Base-by-base conservation (phyloP, 2,329 filamentous ascomycete genomes). In the Neonectria magnoliae region DNA sequence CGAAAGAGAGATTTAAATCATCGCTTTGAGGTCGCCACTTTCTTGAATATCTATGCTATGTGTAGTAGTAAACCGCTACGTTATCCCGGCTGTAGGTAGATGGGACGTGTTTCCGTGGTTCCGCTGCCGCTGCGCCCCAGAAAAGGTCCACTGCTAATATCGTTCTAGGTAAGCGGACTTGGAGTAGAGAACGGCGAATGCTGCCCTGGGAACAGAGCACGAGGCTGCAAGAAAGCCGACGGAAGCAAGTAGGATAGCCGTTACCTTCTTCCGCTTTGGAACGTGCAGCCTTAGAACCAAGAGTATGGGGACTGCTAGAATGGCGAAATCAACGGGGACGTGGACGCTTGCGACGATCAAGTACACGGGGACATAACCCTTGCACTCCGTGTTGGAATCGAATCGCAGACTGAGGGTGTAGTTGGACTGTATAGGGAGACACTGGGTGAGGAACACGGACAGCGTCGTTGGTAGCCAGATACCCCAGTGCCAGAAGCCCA, bases 381-480 rank as follows among this genome's bases (percentile, higher is more conserved):
- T 56, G 53, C 53, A 56, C 16, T 56, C 14, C 1, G 53, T 56
- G 3, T 31, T 8, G 14, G 53, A n/a, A 5, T 44, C 38, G 38
- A 56, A 56, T 13, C 53, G 27, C 9, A 56, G 18, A 9, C 29
- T 33, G 25, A 56, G 38, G 2, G 0, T 45, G 41, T 56, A 56
- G 16, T 45, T 56, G 53, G 41, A 45, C 5, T 36, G 25, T n/a
- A 56, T 29, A 3, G 53, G 53, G 10, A 56, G 53, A n/a, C 53
- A 56, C 8, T 47, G 41, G 1, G 41, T 31, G 8, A 56, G 41
- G n/a, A 45, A 45, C 6, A 45, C 53, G 9, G 53, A 45, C 41
- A 56, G n/a, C 11, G 41, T 56, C 2, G 38, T 45, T 31, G 53
- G 53, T 4, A 56, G 53, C 53, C 25, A 56, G 5, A 56, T 33